Percentiles rank a stretch among this genome's conserved stretches.
Evolutionary conservation across 2,329 filamentous ascomycete species (phyloP).

Genomic region (Cladosporium cucumerinum): DNA sequence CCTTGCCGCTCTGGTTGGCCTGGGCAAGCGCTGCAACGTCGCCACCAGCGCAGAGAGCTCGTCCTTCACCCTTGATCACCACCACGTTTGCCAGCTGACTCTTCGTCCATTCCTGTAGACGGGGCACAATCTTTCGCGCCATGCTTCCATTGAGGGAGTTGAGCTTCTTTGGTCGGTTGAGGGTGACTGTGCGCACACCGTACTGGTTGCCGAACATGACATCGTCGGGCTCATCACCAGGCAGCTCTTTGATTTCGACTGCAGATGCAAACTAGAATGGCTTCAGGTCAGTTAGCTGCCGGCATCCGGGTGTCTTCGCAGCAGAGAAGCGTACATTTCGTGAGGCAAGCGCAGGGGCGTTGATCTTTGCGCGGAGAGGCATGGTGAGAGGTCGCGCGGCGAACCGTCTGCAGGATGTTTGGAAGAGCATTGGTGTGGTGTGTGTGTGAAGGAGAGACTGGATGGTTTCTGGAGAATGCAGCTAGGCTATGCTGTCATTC

Average conservation of each 20-base stretch:
- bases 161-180: constrained; percentile 88
- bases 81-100: constrained; percentile 91
- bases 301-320: constrained; percentile 6
- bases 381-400: constrained; percentile 51
- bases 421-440: constrained; percentile 44
- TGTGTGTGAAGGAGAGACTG: neutral
- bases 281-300: constrained; percentile 33
- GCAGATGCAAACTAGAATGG: constrained; percentile 29
- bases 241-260: constrained; percentile 50
- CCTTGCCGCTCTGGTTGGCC: constrained; percentile 63
- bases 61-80: constrained; percentile 84
- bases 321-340: constrained; percentile 50
- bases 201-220: constrained; percentile 88
- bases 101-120: constrained; percentile 89
- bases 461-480: constrained; percentile 6
- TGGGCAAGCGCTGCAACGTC: constrained; percentile 78
- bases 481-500: constrained; percentile 16
- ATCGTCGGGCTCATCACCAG: constrained; percentile 76
- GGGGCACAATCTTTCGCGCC: constrained; percentile 88
- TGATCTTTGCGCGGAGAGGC: constrained; percentile 76
- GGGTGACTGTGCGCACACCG: constrained; percentile 85
- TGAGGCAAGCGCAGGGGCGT: constrained; percentile 53
- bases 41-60: constrained; percentile 88
- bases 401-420: constrained; percentile 39
- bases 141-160: constrained; percentile 94